Conservation (phyloP, 495 filamentous ascomycete species). For the Hypoxylon cercidicola region DNA sequence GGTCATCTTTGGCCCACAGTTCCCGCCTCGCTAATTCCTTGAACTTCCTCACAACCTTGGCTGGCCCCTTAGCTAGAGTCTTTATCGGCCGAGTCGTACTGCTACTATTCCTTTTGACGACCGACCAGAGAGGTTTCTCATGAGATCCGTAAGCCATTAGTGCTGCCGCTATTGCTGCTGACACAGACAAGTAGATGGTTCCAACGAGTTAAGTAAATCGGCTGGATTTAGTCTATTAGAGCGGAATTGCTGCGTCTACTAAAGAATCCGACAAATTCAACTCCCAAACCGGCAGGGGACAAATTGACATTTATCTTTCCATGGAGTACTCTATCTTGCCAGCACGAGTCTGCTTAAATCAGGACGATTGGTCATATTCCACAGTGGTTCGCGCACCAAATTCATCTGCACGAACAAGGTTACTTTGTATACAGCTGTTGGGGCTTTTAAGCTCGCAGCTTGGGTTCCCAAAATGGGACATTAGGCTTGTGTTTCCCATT, state of each 20-base stretch:
- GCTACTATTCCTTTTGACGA: constrained; percentile 22
- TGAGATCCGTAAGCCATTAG: constrained; percentile 30
- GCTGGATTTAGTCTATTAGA: neutral
- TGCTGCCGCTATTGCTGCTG: neutral
- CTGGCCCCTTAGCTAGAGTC: constrained; percentile 16
- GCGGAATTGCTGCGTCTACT: neutral
- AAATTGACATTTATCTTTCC: constrained; percentile 14
- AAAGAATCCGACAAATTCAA: neutral
- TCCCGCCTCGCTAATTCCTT: constrained; percentile 35
- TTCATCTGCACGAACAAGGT: constrained; percentile 7
- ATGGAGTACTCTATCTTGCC: constrained; percentile 3
- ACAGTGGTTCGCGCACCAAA: constrained; percentile 32
- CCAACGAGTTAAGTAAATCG: neutral
- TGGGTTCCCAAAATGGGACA: constrained; percentile 28
- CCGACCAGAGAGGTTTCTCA: constrained; percentile 26
- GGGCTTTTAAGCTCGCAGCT: constrained; percentile 14
- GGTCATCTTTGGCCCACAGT: constrained; percentile 37
- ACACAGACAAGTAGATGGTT: neutral
- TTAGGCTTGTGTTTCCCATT: constrained; percentile 31
- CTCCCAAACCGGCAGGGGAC: neutral
- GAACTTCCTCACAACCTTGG: constrained; percentile 36
- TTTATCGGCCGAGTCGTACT: constrained; percentile 12
- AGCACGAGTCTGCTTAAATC: constrained; percentile 10
- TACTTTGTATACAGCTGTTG: constrained; percentile 20
- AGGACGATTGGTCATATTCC: constrained; percentile 8